Percentiles rank a stretch among this genome's conserved stretches.
These are phyloP conservation scores for Kwoniella bestiolae DNA, from an alignment of 768 basidiomycete species.

Conservation along the genomic window DNA sequence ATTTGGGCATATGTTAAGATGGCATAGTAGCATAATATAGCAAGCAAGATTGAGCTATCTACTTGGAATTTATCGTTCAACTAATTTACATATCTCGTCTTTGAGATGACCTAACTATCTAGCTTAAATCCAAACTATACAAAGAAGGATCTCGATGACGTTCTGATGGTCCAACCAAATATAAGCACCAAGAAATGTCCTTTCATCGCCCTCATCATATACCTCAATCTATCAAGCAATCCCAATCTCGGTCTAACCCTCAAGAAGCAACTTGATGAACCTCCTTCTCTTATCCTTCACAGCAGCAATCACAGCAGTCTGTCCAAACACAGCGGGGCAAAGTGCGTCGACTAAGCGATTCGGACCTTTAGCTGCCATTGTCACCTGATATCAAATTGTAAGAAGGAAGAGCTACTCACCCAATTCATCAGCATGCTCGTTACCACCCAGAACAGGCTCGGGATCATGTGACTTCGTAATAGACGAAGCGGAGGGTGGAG, in stretches of 20 bases:
- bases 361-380: background rate
- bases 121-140: too few relatives aligned
- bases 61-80: too few relatives aligned
- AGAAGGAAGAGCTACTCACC: background rate
- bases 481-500: background rate
- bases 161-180: too few relatives aligned
- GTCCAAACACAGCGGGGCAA: constrained; percentile 26
- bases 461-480: background rate
- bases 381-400: background rate
- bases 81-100: too few relatives aligned
- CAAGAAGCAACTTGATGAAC: constrained; percentile 39
- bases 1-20: too few relatives aligned
- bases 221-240: background rate
- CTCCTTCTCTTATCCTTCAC: constrained; percentile 25
- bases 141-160: too few relatives aligned
- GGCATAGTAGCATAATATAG: too few relatives aligned
- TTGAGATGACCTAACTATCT: too few relatives aligned
- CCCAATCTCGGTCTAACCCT: constrained; percentile 37
- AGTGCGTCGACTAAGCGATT: constrained; percentile 19
- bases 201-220: background rate
- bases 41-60: too few relatives aligned
- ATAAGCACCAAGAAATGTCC: too few relatives aligned
- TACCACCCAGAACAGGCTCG: too few relatives aligned
- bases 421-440: constrained; percentile 4
- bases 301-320: background rate